Base-by-base conservation (phyloP, 176 grass and related monocot genomes). In the Paspalum vaginatum region DNA sequence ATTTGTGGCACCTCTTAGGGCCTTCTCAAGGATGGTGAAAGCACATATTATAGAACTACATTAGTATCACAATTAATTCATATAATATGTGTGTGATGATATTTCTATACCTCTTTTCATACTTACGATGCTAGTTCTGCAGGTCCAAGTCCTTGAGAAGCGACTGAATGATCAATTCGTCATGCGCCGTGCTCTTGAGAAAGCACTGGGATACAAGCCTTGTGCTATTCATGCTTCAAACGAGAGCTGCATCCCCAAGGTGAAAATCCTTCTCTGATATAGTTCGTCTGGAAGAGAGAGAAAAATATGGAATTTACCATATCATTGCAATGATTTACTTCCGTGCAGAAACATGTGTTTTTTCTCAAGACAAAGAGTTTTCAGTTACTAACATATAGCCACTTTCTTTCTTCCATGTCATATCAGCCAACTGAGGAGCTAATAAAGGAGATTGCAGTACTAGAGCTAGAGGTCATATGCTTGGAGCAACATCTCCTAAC, bases 381-480 rank as follows among this genome's bases (percentile, higher is more conserved):
- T 74, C 20, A 27, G 9, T 76, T 77, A 47, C 51, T 82, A 18
- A 78, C 70, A 20, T 39, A 65, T 61, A 25, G 32, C 20, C 68
- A 15, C 49, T 83, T 47, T 25, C 13, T 68, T 76, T 58, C 44
- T 80, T 75, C 45, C 43, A 50, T 92, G 51, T 52, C 54, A 62
- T 86, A 20, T 39, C 90, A 99, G 96, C 84, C 87, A 37, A 88
- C 88, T 44, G 91, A 95, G 67, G 76, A 88, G 48, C 48, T 99
- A 75, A 95, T 99, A 84, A 93, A 83, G 82, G 96, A 99, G 68
- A 93, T 99, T 79, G 81, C 92, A 61, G 79, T 99, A 74, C 84
- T 95, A 27, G 96, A 99, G 75, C 90, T 99, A 87, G 92, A 99
- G 73, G 92, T 99, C 57, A 89, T 95, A 79, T 92, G 88, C 75